phyloP scores from a whole-genome alignment of 2,329 filamentous ascomycete species.

The Calonectria henricotiae region DNA sequence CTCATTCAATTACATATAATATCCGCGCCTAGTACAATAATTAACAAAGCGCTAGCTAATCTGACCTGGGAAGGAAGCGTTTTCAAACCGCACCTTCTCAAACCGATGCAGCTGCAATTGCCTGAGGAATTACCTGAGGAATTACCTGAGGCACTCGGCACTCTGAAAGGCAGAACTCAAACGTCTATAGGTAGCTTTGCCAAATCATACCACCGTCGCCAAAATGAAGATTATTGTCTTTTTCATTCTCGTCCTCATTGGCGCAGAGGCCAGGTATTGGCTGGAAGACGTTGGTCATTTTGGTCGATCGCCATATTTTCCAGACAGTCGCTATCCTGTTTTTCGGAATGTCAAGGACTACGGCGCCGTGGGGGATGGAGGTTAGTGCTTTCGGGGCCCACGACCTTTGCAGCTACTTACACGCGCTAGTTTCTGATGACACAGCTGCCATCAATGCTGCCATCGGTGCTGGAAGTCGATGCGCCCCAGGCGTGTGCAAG shows the following conservation, averaged over 20 bases:
- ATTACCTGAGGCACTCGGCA: not conserved
- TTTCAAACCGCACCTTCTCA: constrained; percentile 6
- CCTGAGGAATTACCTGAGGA: constrained; percentile 16
- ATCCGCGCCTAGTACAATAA: not conserved
- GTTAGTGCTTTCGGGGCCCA: constrained; percentile 35
- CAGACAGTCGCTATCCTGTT: constrained; percentile 51
- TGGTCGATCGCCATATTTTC: constrained; percentile 52
- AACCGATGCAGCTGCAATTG: not conserved
- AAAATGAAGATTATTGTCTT: constrained; percentile 42
- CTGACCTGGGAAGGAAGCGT: not conserved
- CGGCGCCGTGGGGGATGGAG: constrained; percentile 54
- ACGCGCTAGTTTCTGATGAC: constrained; percentile 47
- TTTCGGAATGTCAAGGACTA: constrained; percentile 56
- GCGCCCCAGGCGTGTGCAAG: constrained; percentile 49
- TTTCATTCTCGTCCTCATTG: constrained; percentile 39
- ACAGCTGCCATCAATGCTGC: constrained; percentile 53
- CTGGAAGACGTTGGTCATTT: constrained; percentile 53
- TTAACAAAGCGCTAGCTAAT: too few species aligned
- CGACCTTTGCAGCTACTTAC: constrained; percentile 19
- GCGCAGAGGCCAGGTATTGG: constrained; percentile 47
- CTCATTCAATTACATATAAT: not conserved
- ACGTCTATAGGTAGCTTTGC: not conserved
- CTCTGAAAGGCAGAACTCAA: not conserved
- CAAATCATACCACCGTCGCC: not conserved
- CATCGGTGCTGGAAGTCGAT: constrained; percentile 49